Percentiles rank a stretch among this genome's conserved stretches.
These are phyloP conservation scores for Biscogniauxia marginata DNA, from an alignment of 2,329 filamentous ascomycete species.

Conservation along the genomic window DNA sequence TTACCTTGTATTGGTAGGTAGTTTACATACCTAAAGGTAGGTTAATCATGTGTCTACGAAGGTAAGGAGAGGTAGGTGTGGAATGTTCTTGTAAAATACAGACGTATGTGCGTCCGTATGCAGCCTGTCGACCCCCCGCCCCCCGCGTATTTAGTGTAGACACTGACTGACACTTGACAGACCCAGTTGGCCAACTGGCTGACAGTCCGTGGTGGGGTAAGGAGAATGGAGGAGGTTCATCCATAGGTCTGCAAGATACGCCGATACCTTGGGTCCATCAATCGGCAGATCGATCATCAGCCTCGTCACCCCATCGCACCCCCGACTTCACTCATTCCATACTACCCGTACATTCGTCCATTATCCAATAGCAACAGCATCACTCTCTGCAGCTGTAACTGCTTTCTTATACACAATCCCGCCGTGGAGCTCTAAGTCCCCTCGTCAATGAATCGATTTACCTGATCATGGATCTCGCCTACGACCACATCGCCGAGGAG, in stretches of 20 bases:
- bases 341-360: neutral
- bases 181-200: no score
- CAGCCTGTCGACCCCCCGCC: no score
- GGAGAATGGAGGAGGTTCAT: no score
- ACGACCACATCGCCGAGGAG: constrained; percentile 94
- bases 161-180: no score
- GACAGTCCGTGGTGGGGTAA: neutral
- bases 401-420: neutral
- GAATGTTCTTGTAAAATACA: no score
- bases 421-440: neutral
- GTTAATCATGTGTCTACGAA: no score
- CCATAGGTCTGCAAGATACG: neutral
- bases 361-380: neutral
- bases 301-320: constrained; percentile 22
- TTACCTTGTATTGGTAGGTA: no score
- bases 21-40: no score
- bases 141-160: no score
- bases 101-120: no score
- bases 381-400: neutral
- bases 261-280: constrained; percentile 19
- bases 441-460: neutral
- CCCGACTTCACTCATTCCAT: neutral
- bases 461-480: constrained; percentile 82
- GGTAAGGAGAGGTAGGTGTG: no score
- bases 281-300: constrained; percentile 27